phyloP scores from a whole-genome alignment of 345 rosid species.

The Capsella bursapastoris region DNA sequence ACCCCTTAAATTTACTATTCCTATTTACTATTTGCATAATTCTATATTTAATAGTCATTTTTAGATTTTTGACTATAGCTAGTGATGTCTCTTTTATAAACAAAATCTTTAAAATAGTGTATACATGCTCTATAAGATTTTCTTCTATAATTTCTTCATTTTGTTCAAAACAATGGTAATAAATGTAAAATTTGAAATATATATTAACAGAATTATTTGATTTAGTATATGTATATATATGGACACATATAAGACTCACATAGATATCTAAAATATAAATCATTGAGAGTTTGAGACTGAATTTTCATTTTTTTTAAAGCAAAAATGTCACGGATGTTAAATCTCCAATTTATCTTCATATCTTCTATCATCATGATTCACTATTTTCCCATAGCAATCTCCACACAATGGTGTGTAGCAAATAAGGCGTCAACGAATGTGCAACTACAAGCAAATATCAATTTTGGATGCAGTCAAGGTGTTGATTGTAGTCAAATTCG shows the following conservation, averaged over 20 bases:
- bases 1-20: background rate
- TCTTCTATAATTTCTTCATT: too few relatives aligned
- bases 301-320: too few relatives aligned
- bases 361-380: slow-evolving; percentile 29
- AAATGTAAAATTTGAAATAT: too few relatives aligned
- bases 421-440: background rate
- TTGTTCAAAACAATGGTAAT: too few relatives aligned
- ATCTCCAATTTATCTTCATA: background rate
- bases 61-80: background rate
- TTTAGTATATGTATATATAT: too few relatives aligned
- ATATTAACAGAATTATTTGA: too few relatives aligned
- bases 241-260: too few relatives aligned
- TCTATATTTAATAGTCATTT: too few relatives aligned
- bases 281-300: too few relatives aligned
- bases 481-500: slow-evolving; percentile 21
- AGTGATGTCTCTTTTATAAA: background rate
- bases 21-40: background rate
- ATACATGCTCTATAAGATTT: too few relatives aligned
- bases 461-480: slow-evolving; percentile 8
- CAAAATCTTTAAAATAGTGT: too few relatives aligned
- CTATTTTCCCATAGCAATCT: slow-evolving; percentile 1
- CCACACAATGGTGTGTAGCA: slow-evolving; percentile 27
- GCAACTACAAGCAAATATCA: slow-evolving; percentile 9
- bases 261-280: too few relatives aligned
- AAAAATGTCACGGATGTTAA: background rate